phyloP scores from a whole-genome alignment of 352 stramenopile species.

The Globisporangium echinulatum region DNA sequence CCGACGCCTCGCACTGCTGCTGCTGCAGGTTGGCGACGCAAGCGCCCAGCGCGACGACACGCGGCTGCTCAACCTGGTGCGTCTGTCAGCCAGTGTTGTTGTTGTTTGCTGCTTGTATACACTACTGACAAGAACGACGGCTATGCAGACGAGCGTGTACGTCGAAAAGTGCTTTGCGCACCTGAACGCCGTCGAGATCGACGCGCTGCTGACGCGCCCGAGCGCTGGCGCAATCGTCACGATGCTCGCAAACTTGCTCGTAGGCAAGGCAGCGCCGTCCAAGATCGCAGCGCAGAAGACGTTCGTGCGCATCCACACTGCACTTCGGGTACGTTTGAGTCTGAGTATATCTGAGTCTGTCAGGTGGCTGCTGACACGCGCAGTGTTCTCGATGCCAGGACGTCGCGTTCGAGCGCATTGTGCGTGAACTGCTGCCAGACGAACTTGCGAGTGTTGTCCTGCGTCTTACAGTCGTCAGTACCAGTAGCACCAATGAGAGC shows the following conservation, averaged over 20 bases:
- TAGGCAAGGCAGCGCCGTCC: slow-evolving; percentile 36
- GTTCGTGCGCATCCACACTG: slow-evolving; percentile 22
- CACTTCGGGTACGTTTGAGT: slow-evolving; percentile 27
- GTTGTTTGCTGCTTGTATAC: neutral
- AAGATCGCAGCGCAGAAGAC: slow-evolving; percentile 44
- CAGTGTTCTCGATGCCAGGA: neutral
- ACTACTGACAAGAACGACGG: neutral
- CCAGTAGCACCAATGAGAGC: neutral
- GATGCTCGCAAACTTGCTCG: slow-evolving; percentile 21
- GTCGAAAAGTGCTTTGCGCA: slow-evolving; percentile 50
- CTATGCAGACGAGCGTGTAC: slow-evolving; percentile 40
- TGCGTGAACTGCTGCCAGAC: slow-evolving; percentile 4
- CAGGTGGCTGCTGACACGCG: too few relatives aligned
- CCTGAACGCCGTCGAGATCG: slow-evolving; percentile 24
- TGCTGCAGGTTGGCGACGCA: slow-evolving; percentile 26
- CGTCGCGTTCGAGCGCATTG: slow-evolving; percentile 4
- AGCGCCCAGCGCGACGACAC: slow-evolving; percentile 28
- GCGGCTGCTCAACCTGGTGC: slow-evolving; percentile 47
- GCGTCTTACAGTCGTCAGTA: neutral
- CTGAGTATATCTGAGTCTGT: neutral
- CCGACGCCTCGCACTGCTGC: slow-evolving; percentile 25
- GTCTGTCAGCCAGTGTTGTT: neutral
- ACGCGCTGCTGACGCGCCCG: slow-evolving; percentile 18
- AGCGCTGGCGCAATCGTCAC: slow-evolving; percentile 19
- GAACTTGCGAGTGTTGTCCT: slow-evolving; percentile 1